Base-by-base conservation (phyloP, 768 basidiomycete species). In the Pisolithus tinctorius region DNA sequence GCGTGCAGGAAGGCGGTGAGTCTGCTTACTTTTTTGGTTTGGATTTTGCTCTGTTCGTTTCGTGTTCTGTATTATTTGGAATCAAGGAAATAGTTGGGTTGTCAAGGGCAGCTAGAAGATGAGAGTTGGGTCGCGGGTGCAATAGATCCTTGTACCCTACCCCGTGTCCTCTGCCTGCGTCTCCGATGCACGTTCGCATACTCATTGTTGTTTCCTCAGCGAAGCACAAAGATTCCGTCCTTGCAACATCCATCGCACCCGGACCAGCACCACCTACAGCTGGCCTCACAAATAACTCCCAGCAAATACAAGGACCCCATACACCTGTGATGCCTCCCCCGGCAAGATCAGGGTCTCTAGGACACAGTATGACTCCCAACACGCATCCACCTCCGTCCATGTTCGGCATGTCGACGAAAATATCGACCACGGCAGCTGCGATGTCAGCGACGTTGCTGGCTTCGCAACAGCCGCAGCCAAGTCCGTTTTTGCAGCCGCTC, bases 1-100 rank as follows among this genome's bases (percentile, higher is more conserved):
- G 58, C 82, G 85, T 58, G 69, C 78, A n/a, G 55, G 88, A 89
- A 69, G 74, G 73, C 55, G 76, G 77, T 77, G 64, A 66, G 75
- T 69, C 23, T 31, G 20, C 16, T 27, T 45, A n/a, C 44, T 36
- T 36, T 23, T 40, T 26, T 75, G 75, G 34, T 52, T 53, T 73
- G 73, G 39, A 34, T n/a, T 57, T 56, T 58, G 45, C 45, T 31
- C 6, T 20, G 8, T 51, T 40, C 37, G 17, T 7, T 7, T 50
- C 34, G 25, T 54, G 57, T 55, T 58, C 54, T 55, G 51, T 46
- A 20, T 49, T 47, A 52, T 49, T 34, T 34, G 34, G 20, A 20
- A 20, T 20, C 20, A 20, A 20, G 20, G 20, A 20, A 20, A 20
- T 20, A 2, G 20, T 20, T 20, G 20, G 20, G 27, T 34, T 34